Evolutionary conservation across 1,284 basidiomycete species (phyloP), one percentile per base, ranked within the genome.

Genomic region (Heterobasidion parviporum): DNA sequence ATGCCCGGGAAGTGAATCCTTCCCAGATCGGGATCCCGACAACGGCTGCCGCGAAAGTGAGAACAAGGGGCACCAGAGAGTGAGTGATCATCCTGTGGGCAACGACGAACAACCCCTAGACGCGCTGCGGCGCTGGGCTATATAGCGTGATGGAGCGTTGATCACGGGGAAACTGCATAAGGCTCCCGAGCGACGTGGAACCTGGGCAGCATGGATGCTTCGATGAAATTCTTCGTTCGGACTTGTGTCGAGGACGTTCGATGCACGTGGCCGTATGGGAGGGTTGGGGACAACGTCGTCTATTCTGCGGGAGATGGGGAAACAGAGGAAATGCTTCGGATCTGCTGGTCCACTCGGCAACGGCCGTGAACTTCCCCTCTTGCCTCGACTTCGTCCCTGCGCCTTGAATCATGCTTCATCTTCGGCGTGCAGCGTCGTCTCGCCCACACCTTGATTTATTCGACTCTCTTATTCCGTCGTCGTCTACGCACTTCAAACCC

Each of bases 1-100:
- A 64, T 5, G 65, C 64, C 58, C 74, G 70, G 41, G 72, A 67
- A 26, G 69, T 68, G 54, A 75, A 63, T 33, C 70, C 71, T 44
- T 80, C 74, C 70, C 76, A 82, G 18, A 75, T 72, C 8, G 81
- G 79, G 41, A 81, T 64, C 7, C 71, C 72, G 15, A 48, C 51
- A 53, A 58, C 60, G n/a, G 41, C 7, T 20, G 47, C 14, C 26
- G 48, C 18, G 46, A 26, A 48, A 20, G 49, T 1, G 44, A 54
- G 8, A 57, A 50, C 48, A 32, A 55, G 3, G n/a, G 56, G 8
- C 26, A 49, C 49, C 50, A 56, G 35, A 8, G 45, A 35, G 52
- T 41, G 6, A 33, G 15, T n/a, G 20, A 14, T 16, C 50, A 51
- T 51, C 9, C 15, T 33, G 50, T 8, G 1, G 32, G 18, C 15